Percentiles rank a stretch among this genome's conserved stretches.
Evolutionary conservation across 2,329 filamentous ascomycete species (phyloP).

Genomic region (Ceratocystis cubensis): DNA sequence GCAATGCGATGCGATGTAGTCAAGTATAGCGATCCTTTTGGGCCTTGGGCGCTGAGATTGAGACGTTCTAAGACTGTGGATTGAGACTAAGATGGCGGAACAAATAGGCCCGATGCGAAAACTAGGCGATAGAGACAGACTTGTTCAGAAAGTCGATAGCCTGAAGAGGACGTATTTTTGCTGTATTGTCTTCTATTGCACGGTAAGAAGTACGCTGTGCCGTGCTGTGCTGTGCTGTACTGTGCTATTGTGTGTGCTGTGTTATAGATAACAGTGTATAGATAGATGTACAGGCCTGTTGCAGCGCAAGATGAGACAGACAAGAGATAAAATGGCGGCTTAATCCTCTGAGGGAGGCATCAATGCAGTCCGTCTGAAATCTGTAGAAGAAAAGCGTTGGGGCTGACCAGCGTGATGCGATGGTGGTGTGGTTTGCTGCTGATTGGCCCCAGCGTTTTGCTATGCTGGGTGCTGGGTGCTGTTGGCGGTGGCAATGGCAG

Average conservation of each 20-base stretch:
- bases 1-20: not conserved
- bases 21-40: not conserved
- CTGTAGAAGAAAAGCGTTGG: not conserved
- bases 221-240: no score
- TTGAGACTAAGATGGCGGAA: not conserved
- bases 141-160: conserved; percentile 12
- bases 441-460: not conserved
- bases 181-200: not conserved
- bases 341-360: not conserved
- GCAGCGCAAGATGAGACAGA: not conserved
- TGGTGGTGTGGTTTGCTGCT: conserved; percentile 4
- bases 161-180: not conserved
- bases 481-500: not conserved
- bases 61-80: not conserved
- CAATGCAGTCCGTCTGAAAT: not conserved
- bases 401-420: not conserved
- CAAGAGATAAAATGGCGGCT: not conserved
- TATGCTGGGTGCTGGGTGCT: not conserved
- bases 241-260: no score
- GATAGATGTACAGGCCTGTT: not conserved
- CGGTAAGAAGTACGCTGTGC: not conserved
- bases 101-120: conserved; percentile 3
- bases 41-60: not conserved
- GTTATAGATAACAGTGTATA: no score
- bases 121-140: conserved; percentile 14